Conservation (phyloP, 75 land plant species). For the Selaginella tamariscina region DNA sequence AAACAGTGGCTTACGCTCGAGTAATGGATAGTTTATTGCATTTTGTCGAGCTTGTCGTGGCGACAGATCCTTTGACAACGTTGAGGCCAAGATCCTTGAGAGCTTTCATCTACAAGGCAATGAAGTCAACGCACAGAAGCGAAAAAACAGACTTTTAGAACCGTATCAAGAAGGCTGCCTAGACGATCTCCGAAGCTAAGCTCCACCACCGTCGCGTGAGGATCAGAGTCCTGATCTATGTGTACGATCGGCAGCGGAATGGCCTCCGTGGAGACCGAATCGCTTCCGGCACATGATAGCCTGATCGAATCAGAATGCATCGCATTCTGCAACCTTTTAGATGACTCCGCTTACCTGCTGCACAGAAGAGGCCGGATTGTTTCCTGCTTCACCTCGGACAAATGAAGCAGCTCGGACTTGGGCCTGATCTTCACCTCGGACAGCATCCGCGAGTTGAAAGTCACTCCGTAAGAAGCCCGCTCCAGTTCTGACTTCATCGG, state of each 20-base stretch:
- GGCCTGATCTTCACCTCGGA: too few species aligned
- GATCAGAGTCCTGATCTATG: conserved; percentile 82
- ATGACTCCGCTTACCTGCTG: too few species aligned
- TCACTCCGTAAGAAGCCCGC: too few species aligned
- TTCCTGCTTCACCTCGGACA: neutral
- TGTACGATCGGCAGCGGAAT: conserved; percentile 71
- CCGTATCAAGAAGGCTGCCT: conserved; percentile 94
- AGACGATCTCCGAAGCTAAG: conserved; percentile 94
- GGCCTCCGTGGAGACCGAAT: conserved; percentile 15
- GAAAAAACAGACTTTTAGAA: conserved; percentile 5
- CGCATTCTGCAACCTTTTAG: neutral
- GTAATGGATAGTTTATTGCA: conserved; percentile 70
- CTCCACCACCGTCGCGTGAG: conserved; percentile 78
- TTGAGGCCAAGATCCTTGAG: conserved; percentile 79
- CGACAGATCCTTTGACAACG: conserved; percentile 67
- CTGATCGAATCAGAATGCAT: neutral
- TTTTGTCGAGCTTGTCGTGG: conserved; percentile 44
- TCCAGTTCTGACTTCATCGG: too few species aligned
- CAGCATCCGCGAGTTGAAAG: too few species aligned
- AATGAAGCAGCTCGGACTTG: conserved; percentile 1
- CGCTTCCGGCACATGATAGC: neutral
- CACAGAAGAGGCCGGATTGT: too few species aligned
- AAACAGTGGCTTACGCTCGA: conserved; percentile 31
- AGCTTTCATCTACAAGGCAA: conserved; percentile 62
- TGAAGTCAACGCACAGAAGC: neutral